Percentiles rank a stretch among this genome's conserved stretches.
phyloP scores from a whole-genome alignment of 352 stramenopile genomes.

The Globisporangium abappressorium region DNA sequence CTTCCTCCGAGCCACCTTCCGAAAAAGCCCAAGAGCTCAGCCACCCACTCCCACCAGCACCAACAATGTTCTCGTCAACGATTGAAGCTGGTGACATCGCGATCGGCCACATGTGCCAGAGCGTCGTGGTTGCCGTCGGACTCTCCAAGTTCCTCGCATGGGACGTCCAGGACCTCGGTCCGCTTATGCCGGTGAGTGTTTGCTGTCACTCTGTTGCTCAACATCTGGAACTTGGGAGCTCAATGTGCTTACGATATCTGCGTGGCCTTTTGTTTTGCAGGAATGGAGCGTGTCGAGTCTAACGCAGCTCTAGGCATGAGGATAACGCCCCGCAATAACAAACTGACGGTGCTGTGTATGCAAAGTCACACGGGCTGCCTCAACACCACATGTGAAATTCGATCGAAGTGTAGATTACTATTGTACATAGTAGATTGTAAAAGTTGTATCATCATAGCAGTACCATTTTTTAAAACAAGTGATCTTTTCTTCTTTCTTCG shows the following conservation, averaged over 20 bases:
- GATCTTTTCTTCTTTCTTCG: no score
- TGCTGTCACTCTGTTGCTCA: background rate
- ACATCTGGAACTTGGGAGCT: background rate
- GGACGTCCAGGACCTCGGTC: background rate
- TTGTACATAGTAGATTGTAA: no score
- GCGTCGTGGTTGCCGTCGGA: background rate
- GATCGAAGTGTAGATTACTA: no score
- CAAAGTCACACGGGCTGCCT: background rate
- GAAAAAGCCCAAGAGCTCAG: no score
- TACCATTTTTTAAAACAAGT: no score
- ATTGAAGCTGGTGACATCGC: background rate
- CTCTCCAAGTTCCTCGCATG: background rate
- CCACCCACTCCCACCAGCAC: no score
- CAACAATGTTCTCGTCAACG: conserved; percentile 1
- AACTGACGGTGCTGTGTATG: background rate
- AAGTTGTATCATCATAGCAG: no score
- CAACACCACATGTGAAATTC: no score
- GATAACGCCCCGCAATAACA: background rate
- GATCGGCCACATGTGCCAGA: background rate
- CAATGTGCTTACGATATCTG: background rate
- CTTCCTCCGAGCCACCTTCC: no score
- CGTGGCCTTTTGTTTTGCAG: background rate
- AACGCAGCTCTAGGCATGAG: background rate
- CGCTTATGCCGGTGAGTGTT: background rate
- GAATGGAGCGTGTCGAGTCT: background rate